phyloP scores from a whole-genome alignment of 805 yeast species.

The Candida koratica region DNA sequence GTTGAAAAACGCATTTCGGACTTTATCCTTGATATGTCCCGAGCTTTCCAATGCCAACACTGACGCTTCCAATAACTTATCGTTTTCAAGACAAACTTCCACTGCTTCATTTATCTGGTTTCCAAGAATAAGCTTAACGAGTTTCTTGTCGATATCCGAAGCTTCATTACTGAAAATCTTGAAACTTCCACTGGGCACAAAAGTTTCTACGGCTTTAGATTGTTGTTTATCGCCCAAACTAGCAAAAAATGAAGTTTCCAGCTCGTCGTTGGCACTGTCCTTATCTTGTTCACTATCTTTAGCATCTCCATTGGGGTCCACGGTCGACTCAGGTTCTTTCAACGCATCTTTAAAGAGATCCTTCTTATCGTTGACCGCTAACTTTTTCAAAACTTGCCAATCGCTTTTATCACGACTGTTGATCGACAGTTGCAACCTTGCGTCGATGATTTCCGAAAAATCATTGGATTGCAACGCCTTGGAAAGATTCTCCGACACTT shows the following conservation, averaged over 20 bases:
- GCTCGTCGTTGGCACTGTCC: constrained; percentile 6
- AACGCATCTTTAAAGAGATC: constrained; percentile 39
- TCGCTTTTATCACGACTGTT: constrained; percentile 45
- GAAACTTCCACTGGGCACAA: constrained; percentile 55
- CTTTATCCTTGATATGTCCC: constrained; percentile 58
- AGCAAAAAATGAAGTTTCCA: constrained; percentile 25
- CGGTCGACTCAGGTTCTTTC: constrained; percentile 12
- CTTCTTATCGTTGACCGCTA: constrained; percentile 48
- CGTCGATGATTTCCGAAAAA: constrained; percentile 51
- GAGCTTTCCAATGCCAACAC: constrained; percentile 63
- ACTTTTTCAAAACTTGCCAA: constrained; percentile 59
- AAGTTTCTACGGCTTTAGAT: constrained; percentile 15
- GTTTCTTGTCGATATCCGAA: constrained; percentile 41
- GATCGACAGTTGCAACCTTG: constrained; percentile 37
- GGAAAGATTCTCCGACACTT: constrained; percentile 41
- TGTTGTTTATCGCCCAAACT: constrained; percentile 28
- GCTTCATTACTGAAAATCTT: constrained; percentile 31
- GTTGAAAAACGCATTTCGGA: constrained; percentile 65
- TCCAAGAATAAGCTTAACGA: constrained; percentile 43
- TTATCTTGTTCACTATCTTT: constrained; percentile 8
- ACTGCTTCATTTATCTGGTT: constrained; percentile 70
- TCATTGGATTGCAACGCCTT: constrained; percentile 56
- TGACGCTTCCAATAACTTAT: constrained; percentile 72
- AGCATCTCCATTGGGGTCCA: constrained; percentile 4
- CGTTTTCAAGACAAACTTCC: constrained; percentile 57